Evolutionary conservation across 768 basidiomycete genomes (phyloP), one percentile per base, ranked within the genome.

Genomic region (Podaxis sp.): DNA sequence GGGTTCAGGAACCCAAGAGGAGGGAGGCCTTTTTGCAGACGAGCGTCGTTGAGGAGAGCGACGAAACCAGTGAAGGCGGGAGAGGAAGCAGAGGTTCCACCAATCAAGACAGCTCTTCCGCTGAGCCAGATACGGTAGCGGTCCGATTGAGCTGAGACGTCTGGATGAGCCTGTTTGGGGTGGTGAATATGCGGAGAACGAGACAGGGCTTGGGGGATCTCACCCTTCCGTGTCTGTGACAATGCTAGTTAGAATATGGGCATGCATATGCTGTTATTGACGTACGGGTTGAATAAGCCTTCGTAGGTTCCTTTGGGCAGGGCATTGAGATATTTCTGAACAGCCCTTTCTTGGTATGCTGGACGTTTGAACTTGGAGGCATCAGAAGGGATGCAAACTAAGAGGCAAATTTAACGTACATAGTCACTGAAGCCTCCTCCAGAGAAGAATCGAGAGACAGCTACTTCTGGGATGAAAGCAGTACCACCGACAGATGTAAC

Each of bases 361-460:
- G 68, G 68, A 41, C 62, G 66, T 15, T 27, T 4, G 50, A 69
- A 69, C 68, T 69, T 27, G 2, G 33, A 1, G 2, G 51, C 3
- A 19, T 49, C 22, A 25, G 38, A n/a, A 11, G 51, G 22, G 6
- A 38, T 27, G 11, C 8, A n/a, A 22, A 24, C 13, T 15, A 11
- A 22, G 36, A 15, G 24, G n/a, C 7, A 64, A 51, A 40, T 17
- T 2, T 15, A 49, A 66, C 79, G 65, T 38, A 88, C 87, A 58
- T 83, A 83, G 65, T 87, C 77, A 70, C 87, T 89, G 76, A 91
- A 92, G 17, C 90, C 89, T 17, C 89, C 89, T 6, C 88, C 87
- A 36, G 88, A 89, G 74, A 87, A 87, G 66, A 75, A 77, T 24
- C 73, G 65, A n/a, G 57, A 70, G 0, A 79, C 81, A 0, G 83